phyloP scores from a whole-genome alignment of 352 stramenopile genomes.

The Saprolegnia diclina region DNA sequence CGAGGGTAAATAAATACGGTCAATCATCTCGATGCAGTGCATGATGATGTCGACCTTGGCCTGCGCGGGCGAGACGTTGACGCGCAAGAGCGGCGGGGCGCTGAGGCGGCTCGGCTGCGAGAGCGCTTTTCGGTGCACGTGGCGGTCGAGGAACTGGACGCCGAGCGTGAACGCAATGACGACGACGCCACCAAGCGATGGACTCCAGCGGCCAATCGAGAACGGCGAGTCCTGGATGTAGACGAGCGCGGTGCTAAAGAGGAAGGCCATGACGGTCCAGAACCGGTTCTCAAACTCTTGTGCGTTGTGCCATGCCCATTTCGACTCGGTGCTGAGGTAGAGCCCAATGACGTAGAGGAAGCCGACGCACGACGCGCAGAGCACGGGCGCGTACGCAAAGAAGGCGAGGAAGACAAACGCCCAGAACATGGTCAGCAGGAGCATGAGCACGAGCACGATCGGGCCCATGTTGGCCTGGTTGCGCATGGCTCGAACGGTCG shows the following conservation, averaged over 20 bases:
- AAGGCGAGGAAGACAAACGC: slow-evolving; percentile 71
- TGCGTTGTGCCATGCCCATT: slow-evolving; percentile 82
- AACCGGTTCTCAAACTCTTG: slow-evolving; percentile 97
- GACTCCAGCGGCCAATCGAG: slow-evolving; percentile 64
- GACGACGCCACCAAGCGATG: slow-evolving; percentile 62
- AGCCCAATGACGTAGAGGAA: slow-evolving; percentile 78
- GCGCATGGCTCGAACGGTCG: background rate
- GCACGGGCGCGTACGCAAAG: slow-evolving; percentile 70
- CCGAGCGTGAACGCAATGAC: slow-evolving; percentile 73
- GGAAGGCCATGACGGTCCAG: slow-evolving; percentile 91
- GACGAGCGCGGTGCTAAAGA: slow-evolving; percentile 90
- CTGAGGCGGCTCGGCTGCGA: slow-evolving; percentile 45
- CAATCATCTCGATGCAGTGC: slow-evolving; percentile 67
- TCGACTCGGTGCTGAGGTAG: slow-evolving; percentile 75
- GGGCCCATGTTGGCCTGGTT: slow-evolving; percentile 28
- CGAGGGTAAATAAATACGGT: slow-evolving; percentile 77
- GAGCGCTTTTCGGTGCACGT: slow-evolving; percentile 65
- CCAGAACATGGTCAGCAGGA: slow-evolving; percentile 58
- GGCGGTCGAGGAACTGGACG: slow-evolving; percentile 77
- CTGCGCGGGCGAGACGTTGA: slow-evolving; percentile 39
- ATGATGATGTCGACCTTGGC: slow-evolving; percentile 69
- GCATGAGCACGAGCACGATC: slow-evolving; percentile 62
- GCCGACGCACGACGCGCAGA: slow-evolving; percentile 72
- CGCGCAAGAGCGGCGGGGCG: background rate
- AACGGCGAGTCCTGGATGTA: slow-evolving; percentile 93